Evolutionary conservation across 164 flowering plant genomes (phyloP).

Genomic region (Dillenia suffruticosa): DNA sequence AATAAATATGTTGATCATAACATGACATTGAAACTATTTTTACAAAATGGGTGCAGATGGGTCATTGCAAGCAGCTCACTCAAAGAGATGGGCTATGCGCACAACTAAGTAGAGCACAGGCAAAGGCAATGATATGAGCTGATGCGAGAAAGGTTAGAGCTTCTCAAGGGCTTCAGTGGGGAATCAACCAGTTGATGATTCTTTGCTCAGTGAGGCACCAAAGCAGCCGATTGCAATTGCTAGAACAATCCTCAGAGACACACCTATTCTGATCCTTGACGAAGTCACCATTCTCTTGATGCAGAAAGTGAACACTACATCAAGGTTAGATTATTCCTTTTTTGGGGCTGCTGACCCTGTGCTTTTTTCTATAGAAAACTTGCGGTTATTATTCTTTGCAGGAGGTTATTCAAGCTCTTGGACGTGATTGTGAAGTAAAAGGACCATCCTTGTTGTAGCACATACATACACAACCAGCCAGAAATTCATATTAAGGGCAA

Average conservation of each 20-base stretch:
- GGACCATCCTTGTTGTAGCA: constrained; percentile 82
- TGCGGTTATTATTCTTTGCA: constrained; percentile 20
- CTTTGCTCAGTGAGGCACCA: constrained; percentile 95
- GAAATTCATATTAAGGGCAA: too few species aligned
- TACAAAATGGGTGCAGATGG: constrained; percentile 47
- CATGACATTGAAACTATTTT: neutral
- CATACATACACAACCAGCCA: constrained; percentile 40
- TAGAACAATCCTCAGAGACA: constrained; percentile 81
- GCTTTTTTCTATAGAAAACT: neutral
- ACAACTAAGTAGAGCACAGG: constrained; percentile 61
- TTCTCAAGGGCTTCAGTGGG: constrained; percentile 12
- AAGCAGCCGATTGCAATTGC: constrained; percentile 95
- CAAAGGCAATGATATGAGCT: constrained; percentile 43
- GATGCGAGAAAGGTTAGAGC: neutral
- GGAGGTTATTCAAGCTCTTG: constrained; percentile 73
- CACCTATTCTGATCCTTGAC: constrained; percentile 81
- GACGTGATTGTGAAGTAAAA: constrained; percentile 42
- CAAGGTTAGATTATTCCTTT: constrained; percentile 37
- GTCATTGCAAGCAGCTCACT: constrained; percentile 71
- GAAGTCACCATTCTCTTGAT: constrained; percentile 94
- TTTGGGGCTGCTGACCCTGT: neutral
- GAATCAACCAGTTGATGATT: constrained; percentile 11
- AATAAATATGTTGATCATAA: too few species aligned
- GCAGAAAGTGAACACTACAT: constrained; percentile 93
- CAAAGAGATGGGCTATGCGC: constrained; percentile 70